phyloP scores from a whole-genome alignment of 1,139 yeast genomes.

The Sugiyamaella castrensis region DNA sequence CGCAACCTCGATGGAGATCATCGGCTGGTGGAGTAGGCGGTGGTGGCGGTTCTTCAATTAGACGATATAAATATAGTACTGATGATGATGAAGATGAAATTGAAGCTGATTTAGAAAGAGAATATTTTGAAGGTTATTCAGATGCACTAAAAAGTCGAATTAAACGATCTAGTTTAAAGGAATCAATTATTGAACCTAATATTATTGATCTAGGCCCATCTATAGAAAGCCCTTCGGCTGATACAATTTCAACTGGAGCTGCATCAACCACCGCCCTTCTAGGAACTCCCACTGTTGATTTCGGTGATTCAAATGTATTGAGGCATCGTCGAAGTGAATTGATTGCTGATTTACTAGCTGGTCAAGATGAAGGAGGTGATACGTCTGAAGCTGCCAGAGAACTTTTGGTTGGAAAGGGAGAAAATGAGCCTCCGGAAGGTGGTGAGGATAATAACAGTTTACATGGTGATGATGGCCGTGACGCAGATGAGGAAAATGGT shows the following conservation, averaged over 20 bases:
- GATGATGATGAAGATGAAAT: constrained; percentile 72
- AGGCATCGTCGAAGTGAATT: constrained; percentile 22
- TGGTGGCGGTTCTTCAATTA: neutral
- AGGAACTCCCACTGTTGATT: constrained; percentile 5
- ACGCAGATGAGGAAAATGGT: constrained; percentile 18
- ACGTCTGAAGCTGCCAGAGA: constrained; percentile 17
- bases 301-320: constrained; percentile 6
- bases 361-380: constrained; percentile 18
- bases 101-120: constrained; percentile 56
- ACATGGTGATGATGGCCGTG: neutral
- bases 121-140: constrained; percentile 66
- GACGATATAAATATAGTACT: constrained; percentile 40
- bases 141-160: constrained; percentile 55
- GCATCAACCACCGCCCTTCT: constrained; percentile 6
- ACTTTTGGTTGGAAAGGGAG: constrained; percentile 3
- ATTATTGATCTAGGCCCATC: constrained; percentile 4
- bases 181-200: neutral
- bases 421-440: neutral
- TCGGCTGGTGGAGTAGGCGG: constrained; percentile 11
- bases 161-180: constrained; percentile 23
- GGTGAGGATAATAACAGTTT: constrained; percentile 5
- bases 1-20: constrained; percentile 23
- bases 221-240: neutral
- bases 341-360: constrained; percentile 19
- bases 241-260: constrained; percentile 5